phyloP scores from a whole-genome alignment of 768 basidiomycete genomes.

The Lentinula lateritia region DNA sequence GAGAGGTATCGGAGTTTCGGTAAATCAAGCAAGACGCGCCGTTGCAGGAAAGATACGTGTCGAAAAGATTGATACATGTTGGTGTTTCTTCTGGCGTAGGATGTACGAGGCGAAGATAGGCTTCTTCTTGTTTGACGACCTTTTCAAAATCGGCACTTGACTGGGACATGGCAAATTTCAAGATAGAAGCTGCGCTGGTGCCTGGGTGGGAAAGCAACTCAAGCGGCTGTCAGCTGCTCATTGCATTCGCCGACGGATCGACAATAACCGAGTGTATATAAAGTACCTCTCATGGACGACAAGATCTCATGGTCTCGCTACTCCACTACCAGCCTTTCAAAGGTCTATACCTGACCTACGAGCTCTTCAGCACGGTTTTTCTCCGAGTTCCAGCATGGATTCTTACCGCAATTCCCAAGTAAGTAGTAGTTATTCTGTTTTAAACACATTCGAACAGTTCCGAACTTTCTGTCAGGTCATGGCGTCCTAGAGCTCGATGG shows the following conservation, averaged over 20 bases:
- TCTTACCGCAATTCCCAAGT: constrained; percentile 33
- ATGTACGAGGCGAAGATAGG: constrained; percentile 56
- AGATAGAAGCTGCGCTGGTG: neutral
- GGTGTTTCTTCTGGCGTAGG: constrained; percentile 80
- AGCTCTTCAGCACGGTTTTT: constrained; percentile 31
- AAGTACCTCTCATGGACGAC: neutral
- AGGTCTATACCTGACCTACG: constrained; percentile 39
- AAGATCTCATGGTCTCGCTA: constrained; percentile 20
- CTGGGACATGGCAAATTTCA: constrained; percentile 16
- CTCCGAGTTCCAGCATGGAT: constrained; percentile 46
- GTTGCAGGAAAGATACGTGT: constrained; percentile 68
- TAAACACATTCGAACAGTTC: neutral
- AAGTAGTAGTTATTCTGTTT: neutral
- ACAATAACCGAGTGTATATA: neutral
- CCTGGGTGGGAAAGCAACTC: neutral
- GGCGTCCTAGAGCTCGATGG: constrained; percentile 45
- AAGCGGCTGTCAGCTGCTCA: neutral
- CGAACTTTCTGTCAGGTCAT: constrained; percentile 20
- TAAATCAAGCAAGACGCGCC: constrained; percentile 30
- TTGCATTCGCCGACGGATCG: neutral
- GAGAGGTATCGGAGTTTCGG: neutral
- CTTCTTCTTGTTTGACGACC: constrained; percentile 63
- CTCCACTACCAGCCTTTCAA: constrained; percentile 45
- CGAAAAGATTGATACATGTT: constrained; percentile 71
- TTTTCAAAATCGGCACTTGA: constrained; percentile 45